Evolutionary conservation across 345 rosid species (phyloP), one percentile per base, ranked within the genome.

Genomic region (Bruguiera gymnorhiza): DNA sequence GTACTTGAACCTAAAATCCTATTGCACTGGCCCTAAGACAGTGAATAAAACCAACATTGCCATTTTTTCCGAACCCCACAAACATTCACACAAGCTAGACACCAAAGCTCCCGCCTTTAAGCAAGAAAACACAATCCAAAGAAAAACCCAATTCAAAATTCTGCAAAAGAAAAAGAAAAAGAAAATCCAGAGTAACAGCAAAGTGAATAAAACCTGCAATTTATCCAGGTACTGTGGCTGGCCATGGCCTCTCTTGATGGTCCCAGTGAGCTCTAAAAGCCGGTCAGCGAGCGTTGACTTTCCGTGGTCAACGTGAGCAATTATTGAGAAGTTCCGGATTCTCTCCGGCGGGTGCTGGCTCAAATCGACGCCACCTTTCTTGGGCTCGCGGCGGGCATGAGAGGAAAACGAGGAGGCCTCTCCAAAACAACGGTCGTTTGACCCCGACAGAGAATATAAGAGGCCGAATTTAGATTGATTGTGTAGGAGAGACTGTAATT

Each of bases 171-270:
- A 19, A 26, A 53, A 46, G 36, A 6, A 43, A 16, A 21, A 37
- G 7, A 7, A 68, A 46, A 53, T 4, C 19, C 50, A 3, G 7
- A 8, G 48, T 43, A 63, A 27, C 6, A 43, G 21, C 24, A 51
- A 43, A 6, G 48, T 43, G 48, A 11, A 1, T 3, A 8, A 10
- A 55, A 90, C 96, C 94, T 91, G 97, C 78, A 94, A 79, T 73
- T 89, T 94, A 75, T 94, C 98, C 51, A 94, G 98, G 78, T 91
- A 91, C 84, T 94, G 97, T 64, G 97, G 98, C 81, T 94, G 97
- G 3, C 98, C 98, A 70, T 78, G 98, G 37, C 97, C 98, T 78
- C 81, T 87, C 82, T 81, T 88, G 76, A 91, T 94, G 32, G 98
- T 89, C 8, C 93, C 97, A 50, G 97, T 94, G 78, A 94, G 97